phyloP scores from a whole-genome alignment of 192 early-diverging fungal genomes.

The Umbelopsis sp. region DNA sequence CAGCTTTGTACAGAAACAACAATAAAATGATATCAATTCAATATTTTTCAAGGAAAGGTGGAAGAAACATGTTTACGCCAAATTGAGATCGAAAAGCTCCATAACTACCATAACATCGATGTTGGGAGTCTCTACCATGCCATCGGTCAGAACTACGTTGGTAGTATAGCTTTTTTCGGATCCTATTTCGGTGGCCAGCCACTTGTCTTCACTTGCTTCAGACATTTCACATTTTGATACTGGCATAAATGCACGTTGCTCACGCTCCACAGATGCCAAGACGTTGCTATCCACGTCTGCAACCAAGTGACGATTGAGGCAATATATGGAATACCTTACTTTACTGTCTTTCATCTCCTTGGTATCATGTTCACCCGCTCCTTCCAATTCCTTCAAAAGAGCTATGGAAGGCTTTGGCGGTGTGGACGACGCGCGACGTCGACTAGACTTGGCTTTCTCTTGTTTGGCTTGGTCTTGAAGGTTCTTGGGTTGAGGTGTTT shows the following conservation, averaged over 20 bases:
- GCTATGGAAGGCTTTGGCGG: not conserved
- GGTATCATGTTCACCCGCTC: not conserved
- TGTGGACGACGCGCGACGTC: not conserved
- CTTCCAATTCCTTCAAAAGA: constrained; percentile 3
- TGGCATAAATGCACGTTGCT: constrained; percentile 35
- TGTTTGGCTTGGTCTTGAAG: not conserved
- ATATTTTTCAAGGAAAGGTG: not conserved
- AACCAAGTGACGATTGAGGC: constrained; percentile 26
- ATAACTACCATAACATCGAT: constrained; percentile 33
- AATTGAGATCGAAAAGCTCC: constrained; percentile 29
- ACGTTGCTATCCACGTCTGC: not conserved
- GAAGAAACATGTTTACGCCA: not conserved
- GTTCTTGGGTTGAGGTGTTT: not conserved
- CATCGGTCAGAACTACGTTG: constrained; percentile 16
- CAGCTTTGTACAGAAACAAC: not conserved
- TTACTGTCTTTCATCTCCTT: constrained; percentile 9
- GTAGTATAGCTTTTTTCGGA: constrained; percentile 19
- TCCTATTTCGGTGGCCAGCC: not conserved
- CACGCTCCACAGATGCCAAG: constrained; percentile 21
- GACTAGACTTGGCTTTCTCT: constrained; percentile 1
- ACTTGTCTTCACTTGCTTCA: not conserved
- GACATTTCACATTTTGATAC: constrained; percentile 20
- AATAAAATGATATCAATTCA: not conserved
- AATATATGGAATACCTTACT: constrained; percentile 33
- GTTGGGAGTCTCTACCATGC: constrained; percentile 2